phyloP scores from a whole-genome alignment of 345 rosid species.

The Hibiscus syriacus region DNA sequence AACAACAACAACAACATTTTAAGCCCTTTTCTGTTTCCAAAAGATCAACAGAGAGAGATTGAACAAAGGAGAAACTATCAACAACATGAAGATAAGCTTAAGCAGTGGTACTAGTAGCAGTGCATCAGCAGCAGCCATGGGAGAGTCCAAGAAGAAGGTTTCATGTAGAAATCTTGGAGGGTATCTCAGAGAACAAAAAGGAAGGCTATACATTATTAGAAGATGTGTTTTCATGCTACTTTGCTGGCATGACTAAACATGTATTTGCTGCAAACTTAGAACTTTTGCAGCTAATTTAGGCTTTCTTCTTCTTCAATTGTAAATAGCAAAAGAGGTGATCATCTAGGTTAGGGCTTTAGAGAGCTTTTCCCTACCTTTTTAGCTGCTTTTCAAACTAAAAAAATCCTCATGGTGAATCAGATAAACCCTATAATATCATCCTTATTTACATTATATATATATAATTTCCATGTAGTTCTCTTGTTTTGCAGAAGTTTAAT shows the following conservation, averaged over 20 bases:
- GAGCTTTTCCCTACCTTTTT: neutral
- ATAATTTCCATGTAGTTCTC: neutral
- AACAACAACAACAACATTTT: neutral
- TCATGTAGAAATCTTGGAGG: constrained; percentile 51
- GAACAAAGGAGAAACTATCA: too few species aligned
- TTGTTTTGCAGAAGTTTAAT: neutral
- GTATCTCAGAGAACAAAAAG: constrained; percentile 42
- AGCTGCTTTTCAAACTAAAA: neutral
- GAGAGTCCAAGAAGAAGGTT: constrained; percentile 30
- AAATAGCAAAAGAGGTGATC: neutral
- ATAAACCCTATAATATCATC: neutral
- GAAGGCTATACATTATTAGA: constrained; percentile 52
- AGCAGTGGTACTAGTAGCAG: neutral
- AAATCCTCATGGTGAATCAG: neutral
- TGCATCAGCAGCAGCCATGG: constrained; percentile 7
- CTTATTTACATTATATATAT: neutral
- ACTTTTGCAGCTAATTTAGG: too few species aligned
- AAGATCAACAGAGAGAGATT: neutral
- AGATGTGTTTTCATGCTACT: constrained; percentile 64
- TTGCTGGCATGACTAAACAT: constrained; percentile 52
- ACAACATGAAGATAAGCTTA: constrained; percentile 20
- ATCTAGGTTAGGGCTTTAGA: neutral
- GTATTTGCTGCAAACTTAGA: too few species aligned
- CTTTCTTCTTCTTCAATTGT: neutral
- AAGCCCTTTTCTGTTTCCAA: neutral